Conservation (phyloP, 495 filamentous ascomycete species). For the Podospora anserina region DNA sequence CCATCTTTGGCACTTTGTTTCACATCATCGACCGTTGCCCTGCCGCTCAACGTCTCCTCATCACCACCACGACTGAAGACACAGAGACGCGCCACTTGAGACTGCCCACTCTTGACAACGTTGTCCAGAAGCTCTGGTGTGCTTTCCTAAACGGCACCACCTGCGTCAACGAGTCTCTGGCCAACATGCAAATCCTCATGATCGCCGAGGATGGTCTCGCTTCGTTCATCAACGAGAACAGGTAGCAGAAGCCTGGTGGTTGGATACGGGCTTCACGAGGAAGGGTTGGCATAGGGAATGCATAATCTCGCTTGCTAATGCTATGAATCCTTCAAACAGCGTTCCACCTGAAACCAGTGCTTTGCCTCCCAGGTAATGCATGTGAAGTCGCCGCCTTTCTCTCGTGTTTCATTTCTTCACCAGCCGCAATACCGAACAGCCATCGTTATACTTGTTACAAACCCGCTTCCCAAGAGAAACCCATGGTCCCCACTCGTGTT, state of each 20-base stretch:
- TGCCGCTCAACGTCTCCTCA: conserved; percentile 25
- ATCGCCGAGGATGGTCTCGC: conserved; percentile 35
- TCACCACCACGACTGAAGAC: conserved; percentile 34
- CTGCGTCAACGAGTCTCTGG: conserved; percentile 32
- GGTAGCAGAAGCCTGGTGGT: background rate
- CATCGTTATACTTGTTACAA: background rate
- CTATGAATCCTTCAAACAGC: background rate
- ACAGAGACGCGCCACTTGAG: conserved; percentile 21
- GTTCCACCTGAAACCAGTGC: background rate
- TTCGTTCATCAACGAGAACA: conserved; percentile 26
- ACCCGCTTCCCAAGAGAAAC: background rate
- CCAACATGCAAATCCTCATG: conserved; percentile 36
- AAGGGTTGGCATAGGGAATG: background rate
- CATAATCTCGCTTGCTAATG: conserved; percentile 3
- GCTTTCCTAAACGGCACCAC: conserved; percentile 38
- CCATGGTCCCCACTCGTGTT: background rate
- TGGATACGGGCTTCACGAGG: background rate
- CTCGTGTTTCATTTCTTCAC: background rate
- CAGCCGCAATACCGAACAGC: background rate
- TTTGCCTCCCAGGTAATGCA: background rate
- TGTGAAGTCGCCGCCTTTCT: background rate
- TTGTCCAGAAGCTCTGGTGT: conserved; percentile 42
- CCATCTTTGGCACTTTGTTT: conserved; percentile 41
- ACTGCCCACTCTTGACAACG: conserved; percentile 29
- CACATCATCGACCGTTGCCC: conserved; percentile 42